Evolutionary conservation across 805 yeast species (phyloP).

Genomic region (Wickerhamiella alocasiicola): DNA sequence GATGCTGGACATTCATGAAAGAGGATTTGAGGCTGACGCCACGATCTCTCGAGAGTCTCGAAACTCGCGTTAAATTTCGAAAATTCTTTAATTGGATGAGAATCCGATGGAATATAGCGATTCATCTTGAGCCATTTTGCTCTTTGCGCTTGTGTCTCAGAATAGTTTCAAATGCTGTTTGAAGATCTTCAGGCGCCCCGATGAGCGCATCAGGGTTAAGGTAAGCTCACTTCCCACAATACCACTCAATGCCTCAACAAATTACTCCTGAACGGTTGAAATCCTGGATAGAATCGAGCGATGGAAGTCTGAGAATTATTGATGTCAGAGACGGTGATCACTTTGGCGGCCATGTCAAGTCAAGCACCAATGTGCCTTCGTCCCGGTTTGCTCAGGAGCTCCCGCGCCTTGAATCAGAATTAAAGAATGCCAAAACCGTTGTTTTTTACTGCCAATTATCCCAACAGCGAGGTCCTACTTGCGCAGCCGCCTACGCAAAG

Average conservation of each 20-base stretch:
- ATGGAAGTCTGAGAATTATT: constrained; percentile 30
- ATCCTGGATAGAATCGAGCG: not conserved
- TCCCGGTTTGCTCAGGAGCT: constrained; percentile 31
- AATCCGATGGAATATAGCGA: no score
- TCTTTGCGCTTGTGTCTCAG: no score
- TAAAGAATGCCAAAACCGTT: constrained; percentile 36
- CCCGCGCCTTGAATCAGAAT: constrained; percentile 30
- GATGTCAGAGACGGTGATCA: constrained; percentile 82
- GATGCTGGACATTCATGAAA: constrained; percentile 2
- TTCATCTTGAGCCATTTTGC: no score
- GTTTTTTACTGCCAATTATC: constrained; percentile 87
- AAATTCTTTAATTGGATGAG: no score
- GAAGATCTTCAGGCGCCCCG: no score
- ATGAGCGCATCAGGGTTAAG: no score
- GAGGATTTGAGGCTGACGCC: not conserved
- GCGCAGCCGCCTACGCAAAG: constrained; percentile 49
- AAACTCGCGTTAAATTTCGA: no score
- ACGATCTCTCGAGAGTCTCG: no score
- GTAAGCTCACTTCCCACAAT: no score
- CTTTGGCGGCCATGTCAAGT: constrained; percentile 59
- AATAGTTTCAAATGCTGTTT: not conserved
- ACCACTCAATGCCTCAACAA: constrained; percentile 12
- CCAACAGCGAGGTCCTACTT: constrained; percentile 84
- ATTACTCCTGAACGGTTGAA: constrained; percentile 22
- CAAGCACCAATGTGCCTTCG: constrained; percentile 46